These are phyloP conservation scores for Fusarium euwallaceae DNA, from an alignment of 2,329 filamentous ascomycete species.

Conservation along the genomic window DNA sequence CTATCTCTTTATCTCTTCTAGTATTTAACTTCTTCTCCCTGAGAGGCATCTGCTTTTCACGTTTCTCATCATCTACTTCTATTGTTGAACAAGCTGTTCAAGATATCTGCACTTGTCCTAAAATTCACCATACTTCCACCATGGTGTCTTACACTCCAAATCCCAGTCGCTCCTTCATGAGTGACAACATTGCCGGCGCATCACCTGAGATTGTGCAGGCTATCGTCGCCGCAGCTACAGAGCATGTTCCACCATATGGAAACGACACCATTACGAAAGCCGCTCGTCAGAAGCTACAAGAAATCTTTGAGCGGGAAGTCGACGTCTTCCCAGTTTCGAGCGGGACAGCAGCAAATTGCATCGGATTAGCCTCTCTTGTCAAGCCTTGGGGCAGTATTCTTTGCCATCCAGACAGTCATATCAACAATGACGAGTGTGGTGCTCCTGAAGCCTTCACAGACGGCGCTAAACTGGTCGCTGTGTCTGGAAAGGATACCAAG, in stretches of 20 bases:
- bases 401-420: not conserved
- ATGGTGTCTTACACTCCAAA: not conserved
- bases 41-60: not conserved
- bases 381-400: slow-evolving; percentile 7
- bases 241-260: not conserved
- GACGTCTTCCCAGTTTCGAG: slow-evolving; percentile 1
- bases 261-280: not conserved
- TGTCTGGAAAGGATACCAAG: not conserved
- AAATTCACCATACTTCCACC: not conserved
- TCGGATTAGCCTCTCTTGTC: not conserved
- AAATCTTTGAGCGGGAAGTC: not conserved
- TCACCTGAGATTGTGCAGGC: not conserved
- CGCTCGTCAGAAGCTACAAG: not conserved
- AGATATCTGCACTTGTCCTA: not conserved
- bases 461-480: not conserved
- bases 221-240: not conserved
- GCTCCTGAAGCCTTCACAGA: not conserved
- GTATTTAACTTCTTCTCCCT: not conserved
- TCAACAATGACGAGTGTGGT: not conserved
- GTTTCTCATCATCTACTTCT: not conserved
- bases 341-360: slow-evolving; percentile 4
- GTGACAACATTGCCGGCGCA: not conserved
- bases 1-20: not conserved
- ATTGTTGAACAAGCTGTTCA: not conserved
- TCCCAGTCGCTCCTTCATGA: not conserved